These are phyloP conservation scores for Camelina sativa DNA, from an alignment of 345 rosid species.

Conservation along the genomic window DNA sequence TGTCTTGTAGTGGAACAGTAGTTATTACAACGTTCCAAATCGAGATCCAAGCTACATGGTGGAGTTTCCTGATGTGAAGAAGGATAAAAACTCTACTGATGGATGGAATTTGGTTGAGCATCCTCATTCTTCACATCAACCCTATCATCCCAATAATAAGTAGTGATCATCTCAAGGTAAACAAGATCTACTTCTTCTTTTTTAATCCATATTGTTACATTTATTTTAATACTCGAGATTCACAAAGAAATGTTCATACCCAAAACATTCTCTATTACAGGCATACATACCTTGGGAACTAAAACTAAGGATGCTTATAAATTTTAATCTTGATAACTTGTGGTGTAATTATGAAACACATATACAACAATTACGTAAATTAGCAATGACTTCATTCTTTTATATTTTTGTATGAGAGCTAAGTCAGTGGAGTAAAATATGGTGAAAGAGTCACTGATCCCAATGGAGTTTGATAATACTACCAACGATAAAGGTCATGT, in stretches of 20 bases:
- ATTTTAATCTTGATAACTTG: constrained; percentile 1
- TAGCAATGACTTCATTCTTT: constrained; percentile 10
- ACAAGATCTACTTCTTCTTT: background rate
- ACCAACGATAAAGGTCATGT: constrained; percentile 17
- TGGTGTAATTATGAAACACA: constrained; percentile 20
- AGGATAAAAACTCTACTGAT: constrained; percentile 61
- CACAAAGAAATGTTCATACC: constrained; percentile 3
- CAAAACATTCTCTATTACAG: constrained; percentile 3
- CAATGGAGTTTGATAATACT: constrained; percentile 10
- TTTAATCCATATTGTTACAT: background rate
- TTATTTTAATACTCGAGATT: background rate
- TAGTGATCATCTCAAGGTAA: constrained; percentile 34
- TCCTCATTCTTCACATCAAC: constrained; percentile 78
- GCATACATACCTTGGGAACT: constrained; percentile 3
- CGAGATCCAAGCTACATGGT: constrained; percentile 64
- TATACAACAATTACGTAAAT: background rate
- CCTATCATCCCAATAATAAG: constrained; percentile 40
- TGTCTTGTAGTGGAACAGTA: constrained; percentile 58
- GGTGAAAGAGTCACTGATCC: constrained; percentile 3
- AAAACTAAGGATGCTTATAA: constrained; percentile 6
- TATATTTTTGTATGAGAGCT: background rate
- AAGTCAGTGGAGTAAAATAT: constrained; percentile 5
- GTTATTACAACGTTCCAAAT: constrained; percentile 57
- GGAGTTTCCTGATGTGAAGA: constrained; percentile 60
- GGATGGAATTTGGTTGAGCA: constrained; percentile 95